phyloP scores from a whole-genome alignment of 2,329 filamentous ascomycete species.

The Thelonectria discophora region DNA sequence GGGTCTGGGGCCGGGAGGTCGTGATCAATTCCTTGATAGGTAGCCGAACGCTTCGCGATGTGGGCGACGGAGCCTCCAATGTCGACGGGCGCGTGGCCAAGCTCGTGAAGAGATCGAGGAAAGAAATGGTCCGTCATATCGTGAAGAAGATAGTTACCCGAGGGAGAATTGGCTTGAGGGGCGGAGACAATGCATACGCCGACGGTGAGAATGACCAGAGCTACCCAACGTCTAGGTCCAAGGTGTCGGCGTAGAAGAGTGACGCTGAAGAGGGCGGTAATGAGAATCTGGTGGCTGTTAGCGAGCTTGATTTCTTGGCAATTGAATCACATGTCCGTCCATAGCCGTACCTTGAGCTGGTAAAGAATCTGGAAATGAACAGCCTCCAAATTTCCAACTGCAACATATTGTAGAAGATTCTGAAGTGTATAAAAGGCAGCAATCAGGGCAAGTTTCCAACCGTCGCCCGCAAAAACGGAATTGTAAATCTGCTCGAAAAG shows the following conservation, averaged over 20 bases:
- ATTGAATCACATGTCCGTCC: neutral
- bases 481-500: conserved; percentile 82
- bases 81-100: conserved; percentile 62
- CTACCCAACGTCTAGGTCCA: conserved; percentile 78
- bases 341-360: conserved; percentile 78
- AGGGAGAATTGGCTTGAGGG: conserved; percentile 65
- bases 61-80: conserved; percentile 24
- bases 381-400: conserved; percentile 88
- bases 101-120: conserved; percentile 80
- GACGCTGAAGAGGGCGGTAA: conserved; percentile 88
- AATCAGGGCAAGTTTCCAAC: conserved; percentile 93
- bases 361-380: conserved; percentile 94
- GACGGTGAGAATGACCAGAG: conserved; percentile 79
- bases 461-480: conserved; percentile 86
- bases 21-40: conserved; percentile 86
- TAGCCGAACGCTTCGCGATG: conserved; percentile 71
- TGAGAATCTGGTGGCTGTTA: conserved; percentile 69
- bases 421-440: conserved; percentile 89
- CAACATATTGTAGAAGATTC: conserved; percentile 93
- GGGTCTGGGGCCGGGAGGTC: conserved; percentile 58
- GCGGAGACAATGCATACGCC: conserved; percentile 89
- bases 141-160: conserved; percentile 65
- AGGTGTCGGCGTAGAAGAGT: conserved; percentile 76
- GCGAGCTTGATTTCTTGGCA: neutral
- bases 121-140: conserved; percentile 75